phyloP scores from a whole-genome alignment of 192 early-diverging fungal species.

The Chytriomyces hyalinus region DNA sequence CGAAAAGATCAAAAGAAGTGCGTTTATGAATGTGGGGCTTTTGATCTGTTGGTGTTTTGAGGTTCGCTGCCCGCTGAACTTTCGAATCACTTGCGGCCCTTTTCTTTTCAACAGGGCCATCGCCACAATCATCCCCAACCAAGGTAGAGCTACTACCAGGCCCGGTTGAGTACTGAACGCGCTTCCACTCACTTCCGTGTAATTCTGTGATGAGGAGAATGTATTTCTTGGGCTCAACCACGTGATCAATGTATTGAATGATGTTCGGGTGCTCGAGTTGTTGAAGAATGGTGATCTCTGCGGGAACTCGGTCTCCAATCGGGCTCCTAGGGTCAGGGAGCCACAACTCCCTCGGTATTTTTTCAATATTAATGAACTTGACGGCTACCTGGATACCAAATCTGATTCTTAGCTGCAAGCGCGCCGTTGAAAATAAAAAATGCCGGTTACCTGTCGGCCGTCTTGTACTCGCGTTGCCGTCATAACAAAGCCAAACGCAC shows the following conservation, averaged over 20 bases:
- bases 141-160: too few relatives aligned
- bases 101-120: slow-evolving; percentile 4
- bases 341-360: slow-evolving; percentile 53
- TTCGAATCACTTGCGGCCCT: not conserved
- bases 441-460: slow-evolving; percentile 31
- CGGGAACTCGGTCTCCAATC: slow-evolving; percentile 28
- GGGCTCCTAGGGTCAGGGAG: slow-evolving; percentile 20
- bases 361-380: slow-evolving; percentile 53
- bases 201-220: slow-evolving; percentile 57
- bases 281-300: slow-evolving; percentile 47
- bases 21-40: slow-evolving; percentile 44
- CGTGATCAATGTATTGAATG: slow-evolving; percentile 55
- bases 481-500: slow-evolving; percentile 60
- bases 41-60: slow-evolving; percentile 37
- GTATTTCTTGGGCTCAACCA: slow-evolving; percentile 44
- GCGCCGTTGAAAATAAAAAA: not conserved
- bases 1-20: slow-evolving; percentile 58
- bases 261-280: slow-evolving; percentile 53
- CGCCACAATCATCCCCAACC: not conserved
- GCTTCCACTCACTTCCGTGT: slow-evolving; percentile 54
- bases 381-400: slow-evolving; percentile 50
- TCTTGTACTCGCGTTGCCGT: slow-evolving; percentile 42
- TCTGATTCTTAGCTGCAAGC: not conserved
- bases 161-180: slow-evolving; percentile 18
- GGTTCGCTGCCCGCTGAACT: not conserved